These are phyloP conservation scores for Penicillium herquei DNA, from an alignment of 495 filamentous ascomycete species.

Conservation along the genomic window DNA sequence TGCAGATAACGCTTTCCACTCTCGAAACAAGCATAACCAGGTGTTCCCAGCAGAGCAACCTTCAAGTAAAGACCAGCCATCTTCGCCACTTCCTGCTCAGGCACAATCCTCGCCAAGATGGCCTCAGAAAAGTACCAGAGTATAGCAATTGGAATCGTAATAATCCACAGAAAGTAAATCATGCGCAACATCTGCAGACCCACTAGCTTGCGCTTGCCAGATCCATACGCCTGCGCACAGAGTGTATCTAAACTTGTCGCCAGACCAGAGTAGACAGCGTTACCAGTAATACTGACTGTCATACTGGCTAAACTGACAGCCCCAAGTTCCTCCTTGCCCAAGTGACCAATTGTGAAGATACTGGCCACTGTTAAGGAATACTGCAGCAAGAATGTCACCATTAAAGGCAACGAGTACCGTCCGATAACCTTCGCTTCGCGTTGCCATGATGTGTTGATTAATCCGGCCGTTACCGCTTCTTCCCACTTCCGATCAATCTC, in stretches of 20 bases:
- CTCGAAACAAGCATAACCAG: constrained; percentile 71
- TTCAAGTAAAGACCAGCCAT: constrained; percentile 68
- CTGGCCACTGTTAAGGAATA: constrained; percentile 71
- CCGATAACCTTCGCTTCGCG: constrained; percentile 71
- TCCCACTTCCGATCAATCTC: constrained; percentile 69
- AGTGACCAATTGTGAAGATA: constrained; percentile 66
- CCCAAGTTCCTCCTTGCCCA: constrained; percentile 62
- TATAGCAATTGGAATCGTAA: constrained; percentile 63
- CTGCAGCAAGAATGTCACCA: constrained; percentile 71
- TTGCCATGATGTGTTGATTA: constrained; percentile 80
- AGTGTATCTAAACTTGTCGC: constrained; percentile 73
- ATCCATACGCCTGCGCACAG: constrained; percentile 75
- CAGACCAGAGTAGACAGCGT: constrained; percentile 69
- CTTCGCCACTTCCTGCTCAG: constrained; percentile 59
- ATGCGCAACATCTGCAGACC: constrained; percentile 73
- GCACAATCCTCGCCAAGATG: constrained; percentile 62
- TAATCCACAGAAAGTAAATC: constrained; percentile 59
- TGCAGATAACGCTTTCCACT: constrained; percentile 72
- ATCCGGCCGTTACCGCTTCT: constrained; percentile 67
- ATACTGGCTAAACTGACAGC: constrained; percentile 66
- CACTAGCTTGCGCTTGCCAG: constrained; percentile 65
- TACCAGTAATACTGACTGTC: constrained; percentile 73
- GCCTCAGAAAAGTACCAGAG: constrained; percentile 62
- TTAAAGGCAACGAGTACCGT: constrained; percentile 62
- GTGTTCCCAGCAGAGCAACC: constrained; percentile 63